These are phyloP conservation scores for Coemansia sp. DNA, from an alignment of 192 early-diverging fungal species.

Conservation along the genomic window DNA sequence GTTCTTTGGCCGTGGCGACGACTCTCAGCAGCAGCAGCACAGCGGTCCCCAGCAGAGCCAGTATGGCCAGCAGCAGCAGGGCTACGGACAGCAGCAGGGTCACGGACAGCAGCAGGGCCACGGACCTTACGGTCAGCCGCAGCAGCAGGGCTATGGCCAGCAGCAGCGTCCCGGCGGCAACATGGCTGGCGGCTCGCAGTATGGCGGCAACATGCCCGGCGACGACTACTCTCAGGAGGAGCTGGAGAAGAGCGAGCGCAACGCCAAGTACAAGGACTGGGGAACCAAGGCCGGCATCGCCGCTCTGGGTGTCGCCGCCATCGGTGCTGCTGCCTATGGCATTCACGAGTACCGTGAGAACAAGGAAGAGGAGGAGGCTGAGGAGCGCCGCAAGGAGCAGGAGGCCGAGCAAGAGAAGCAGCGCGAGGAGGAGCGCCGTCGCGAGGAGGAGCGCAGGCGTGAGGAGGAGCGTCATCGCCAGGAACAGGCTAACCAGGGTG, in stretches of 20 bases:
- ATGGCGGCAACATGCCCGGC: constrained; percentile 38
- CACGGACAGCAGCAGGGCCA: constrained; percentile 32
- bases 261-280: constrained; percentile 35
- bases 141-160: constrained; percentile 16
- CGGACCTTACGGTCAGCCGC: too few species aligned
- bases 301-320: constrained; percentile 21
- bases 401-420: constrained; percentile 15
- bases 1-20: constrained; percentile 24
- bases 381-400: constrained; percentile 15
- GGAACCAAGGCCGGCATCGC: constrained; percentile 28
- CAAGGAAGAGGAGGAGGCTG: constrained; percentile 23
- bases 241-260: constrained; percentile 24
- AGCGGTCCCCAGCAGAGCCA: constrained; percentile 9
- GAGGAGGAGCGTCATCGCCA: constrained; percentile 15
- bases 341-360: constrained; percentile 43
- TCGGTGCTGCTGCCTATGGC: constrained; percentile 40
- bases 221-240: constrained; percentile 47
- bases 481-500: constrained; percentile 7
- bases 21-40: constrained; percentile 18
- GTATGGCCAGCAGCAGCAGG: constrained; percentile 17
- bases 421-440: constrained; percentile 15
- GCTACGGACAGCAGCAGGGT: constrained; percentile 27
- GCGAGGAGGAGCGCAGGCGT: constrained; percentile 14
- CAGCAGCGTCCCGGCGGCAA: constrained; percentile 32
- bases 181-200: constrained; percentile 29